These are phyloP conservation scores for Phytophthora parvispora DNA, from an alignment of 352 stramenopile species.

Conservation along the genomic window DNA sequence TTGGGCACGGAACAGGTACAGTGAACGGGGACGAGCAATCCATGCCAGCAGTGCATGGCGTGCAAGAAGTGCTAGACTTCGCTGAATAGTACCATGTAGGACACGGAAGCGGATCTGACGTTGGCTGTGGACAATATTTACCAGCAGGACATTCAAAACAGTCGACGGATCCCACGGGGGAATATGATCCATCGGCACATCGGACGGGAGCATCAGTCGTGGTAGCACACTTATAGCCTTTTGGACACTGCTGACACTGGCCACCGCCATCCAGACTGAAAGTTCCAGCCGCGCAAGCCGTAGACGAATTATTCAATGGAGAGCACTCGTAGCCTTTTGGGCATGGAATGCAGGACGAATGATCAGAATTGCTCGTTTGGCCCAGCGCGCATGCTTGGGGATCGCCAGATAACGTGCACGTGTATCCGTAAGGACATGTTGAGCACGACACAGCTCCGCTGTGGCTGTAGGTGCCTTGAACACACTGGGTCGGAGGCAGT, in stretches of 20 bases:
- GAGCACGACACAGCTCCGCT: conserved; percentile 49
- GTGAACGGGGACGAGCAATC: conserved; percentile 54
- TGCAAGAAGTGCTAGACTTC: conserved; percentile 49
- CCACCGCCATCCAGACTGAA: conserved; percentile 56
- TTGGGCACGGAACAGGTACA: conserved; percentile 41
- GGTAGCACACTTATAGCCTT: conserved; percentile 52
- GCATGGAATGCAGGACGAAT: conserved; percentile 56
- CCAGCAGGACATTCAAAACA: conserved; percentile 57
- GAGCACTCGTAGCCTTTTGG: conserved; percentile 56
- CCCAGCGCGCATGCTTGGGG: conserved; percentile 47
- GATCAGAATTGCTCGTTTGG: conserved; percentile 54
- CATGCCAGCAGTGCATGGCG: conserved; percentile 56
- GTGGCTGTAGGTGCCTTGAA: conserved; percentile 50
- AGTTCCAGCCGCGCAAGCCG: conserved; percentile 37
- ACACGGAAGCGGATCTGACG: conserved; percentile 46
- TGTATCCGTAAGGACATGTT: conserved; percentile 57
- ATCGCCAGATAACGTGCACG: conserved; percentile 34
- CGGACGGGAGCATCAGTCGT: conserved; percentile 42
- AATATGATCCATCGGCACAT: conserved; percentile 48
- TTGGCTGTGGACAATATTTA: conserved; percentile 56
- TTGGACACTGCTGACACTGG: conserved; percentile 57
- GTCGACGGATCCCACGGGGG: conserved; percentile 32
- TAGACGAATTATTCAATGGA: conserved; percentile 16
- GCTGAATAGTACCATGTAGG: conserved; percentile 53
- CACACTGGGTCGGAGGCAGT: conserved; percentile 35